Evolutionary conservation across 306 rosid genomes (phyloP).

Genomic region (Fragaria iinumae): DNA sequence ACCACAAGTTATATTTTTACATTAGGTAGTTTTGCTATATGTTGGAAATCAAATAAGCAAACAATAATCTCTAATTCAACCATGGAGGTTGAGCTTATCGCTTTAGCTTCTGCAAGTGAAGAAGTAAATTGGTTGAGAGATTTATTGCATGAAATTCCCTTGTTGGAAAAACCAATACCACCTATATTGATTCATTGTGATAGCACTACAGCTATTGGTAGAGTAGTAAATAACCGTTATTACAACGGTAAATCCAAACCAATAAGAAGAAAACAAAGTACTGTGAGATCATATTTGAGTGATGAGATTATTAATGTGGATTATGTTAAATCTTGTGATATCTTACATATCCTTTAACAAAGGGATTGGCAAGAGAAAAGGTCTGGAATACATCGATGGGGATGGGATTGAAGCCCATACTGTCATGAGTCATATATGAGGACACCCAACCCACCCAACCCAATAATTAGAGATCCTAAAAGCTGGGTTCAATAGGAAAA

Average conservation of each 20-base stretch:
- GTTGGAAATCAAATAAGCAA: not conserved
- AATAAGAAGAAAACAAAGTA: not conserved
- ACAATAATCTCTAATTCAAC: constrained; percentile 5
- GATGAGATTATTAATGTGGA: not conserved
- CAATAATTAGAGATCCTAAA: too few species aligned
- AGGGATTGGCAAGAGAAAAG: constrained; percentile 2
- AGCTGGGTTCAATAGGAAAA: too few species aligned
- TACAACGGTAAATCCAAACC: not conserved
- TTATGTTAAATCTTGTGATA: not conserved
- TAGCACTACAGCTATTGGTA: not conserved
- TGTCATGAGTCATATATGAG: too few species aligned
- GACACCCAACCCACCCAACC: too few species aligned
- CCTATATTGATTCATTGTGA: constrained; percentile 7
- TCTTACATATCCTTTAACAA: not conserved
- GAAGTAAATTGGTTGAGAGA: not conserved
- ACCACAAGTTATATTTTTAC: not conserved
- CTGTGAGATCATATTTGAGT: constrained; percentile 1
- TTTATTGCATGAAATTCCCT: not conserved
- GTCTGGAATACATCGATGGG: not conserved
- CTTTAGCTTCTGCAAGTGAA: not conserved
- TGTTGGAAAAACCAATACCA: not conserved
- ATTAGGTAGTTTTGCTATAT: not conserved
- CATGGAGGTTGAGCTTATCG: not conserved
- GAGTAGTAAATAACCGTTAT: not conserved
- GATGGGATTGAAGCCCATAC: too few species aligned